Conservation (phyloP, 129 eudicot species). For the Artemisia annua region DNA sequence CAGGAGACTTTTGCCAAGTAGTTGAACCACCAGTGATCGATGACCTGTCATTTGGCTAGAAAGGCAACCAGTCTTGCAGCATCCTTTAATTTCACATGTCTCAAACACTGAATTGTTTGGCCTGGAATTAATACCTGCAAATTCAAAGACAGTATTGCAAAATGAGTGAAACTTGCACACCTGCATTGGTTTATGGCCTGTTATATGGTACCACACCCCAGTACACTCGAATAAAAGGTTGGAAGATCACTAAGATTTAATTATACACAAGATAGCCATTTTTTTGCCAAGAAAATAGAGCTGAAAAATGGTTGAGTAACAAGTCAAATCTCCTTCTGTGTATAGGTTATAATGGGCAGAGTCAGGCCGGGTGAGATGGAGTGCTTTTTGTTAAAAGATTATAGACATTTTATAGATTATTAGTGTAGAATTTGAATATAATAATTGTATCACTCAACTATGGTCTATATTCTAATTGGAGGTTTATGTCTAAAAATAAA, state of each 20-base stretch:
- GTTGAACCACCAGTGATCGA: conserved; percentile 68
- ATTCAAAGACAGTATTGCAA: background rate
- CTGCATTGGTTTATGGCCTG: background rate
- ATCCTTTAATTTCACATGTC: conserved; percentile 71
- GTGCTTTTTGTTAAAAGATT: background rate
- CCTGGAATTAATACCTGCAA: conserved; percentile 66
- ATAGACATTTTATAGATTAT: background rate
- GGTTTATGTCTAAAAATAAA: background rate
- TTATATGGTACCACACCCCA: background rate
- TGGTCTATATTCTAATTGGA: background rate
- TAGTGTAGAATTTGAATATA: background rate
- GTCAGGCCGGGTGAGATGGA: background rate
- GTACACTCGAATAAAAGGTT: background rate
- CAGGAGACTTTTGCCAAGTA: conserved; percentile 69
- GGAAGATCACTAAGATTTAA: background rate
- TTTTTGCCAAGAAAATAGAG: too few species aligned
- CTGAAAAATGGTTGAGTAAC: background rate
- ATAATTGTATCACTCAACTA: too few species aligned
- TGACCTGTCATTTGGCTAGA: conserved; percentile 72
- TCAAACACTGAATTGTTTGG: conserved; percentile 58
- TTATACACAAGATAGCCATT: background rate
- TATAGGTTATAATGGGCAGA: background rate
- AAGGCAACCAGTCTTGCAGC: conserved; percentile 79
- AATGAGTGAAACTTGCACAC: background rate
- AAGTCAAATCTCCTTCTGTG: background rate